Evolutionary conservation across 2,329 filamentous ascomycete species (phyloP), one percentile per base, ranked within the genome.

Genomic region (Mollisia scopiformis): DNA sequence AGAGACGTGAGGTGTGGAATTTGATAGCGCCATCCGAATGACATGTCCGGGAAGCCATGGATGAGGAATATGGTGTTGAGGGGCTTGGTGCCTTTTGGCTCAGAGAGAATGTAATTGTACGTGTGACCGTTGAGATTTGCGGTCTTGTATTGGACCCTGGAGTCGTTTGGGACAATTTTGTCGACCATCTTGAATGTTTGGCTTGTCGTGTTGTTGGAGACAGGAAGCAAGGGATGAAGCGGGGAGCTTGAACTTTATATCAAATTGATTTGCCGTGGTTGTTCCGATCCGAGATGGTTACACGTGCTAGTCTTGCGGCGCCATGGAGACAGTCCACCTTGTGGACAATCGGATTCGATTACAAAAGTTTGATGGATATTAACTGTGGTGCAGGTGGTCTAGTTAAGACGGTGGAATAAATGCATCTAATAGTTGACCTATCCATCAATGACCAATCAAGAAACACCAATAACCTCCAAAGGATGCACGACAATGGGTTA

Each of bases 11-110:
- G 82, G 68, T 86, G 77, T 0, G 93, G 93, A 62, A 97, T 90
- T 76, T 97, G 93, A 76, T 91, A 89, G 63, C 93, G 88, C 94
- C 94, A 98, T 72, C 90, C 92, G 72, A 93, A 87, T 8, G 86
- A 85, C 19, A 95, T 47, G 30, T 97, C 93, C 0, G 93, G 93
- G 77, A 88, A 96, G 66, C 93, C 93, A 75, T 78, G 75, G 57
- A 75, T 68, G 11, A 78, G 75, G 61, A 87, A 75, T 57, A 85
- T 76, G 16, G 83, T 85, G 47, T 78, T 81, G 57, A 76, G 68
- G 33, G 77, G 77, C 43, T 75, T 72, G 47, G 64, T 74, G 72
- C n/a, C 14, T 33, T 68, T 74, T 1, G 86, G 82, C 67, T 83
- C 79, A 46, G 80, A 82, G 30, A 87, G 74, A 60, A 87, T 79